Base-by-base conservation (phyloP, 768 basidiomycete species). In the Lentinula lateritia region DNA sequence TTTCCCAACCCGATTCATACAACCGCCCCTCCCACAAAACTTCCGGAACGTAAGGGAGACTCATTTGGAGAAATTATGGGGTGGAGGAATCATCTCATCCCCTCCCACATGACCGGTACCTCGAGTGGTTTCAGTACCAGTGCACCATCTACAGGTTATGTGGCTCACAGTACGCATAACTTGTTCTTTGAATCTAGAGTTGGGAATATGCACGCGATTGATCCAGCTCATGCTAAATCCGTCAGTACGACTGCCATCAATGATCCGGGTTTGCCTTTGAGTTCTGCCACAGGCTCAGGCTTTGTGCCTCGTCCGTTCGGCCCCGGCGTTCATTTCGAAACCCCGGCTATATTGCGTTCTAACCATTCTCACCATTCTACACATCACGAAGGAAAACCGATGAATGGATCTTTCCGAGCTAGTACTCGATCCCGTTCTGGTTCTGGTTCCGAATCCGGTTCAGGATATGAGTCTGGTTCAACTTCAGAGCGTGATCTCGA, bases 11-110 rank as follows among this genome's bases (percentile, higher is more conserved):
- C n/a, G 6, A 42, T n/a, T 41, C 35, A 43, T 32, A 15, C 6
- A 12, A 8, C 35, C 35, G n/a, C 42, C 3, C 16, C 34, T 13
- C 10, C 9, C 1, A 15, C 58, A 20, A 43, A 59, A 32, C 12
- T 41, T 13, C 38, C 53, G 18, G 53, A 55, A 36, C 56, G 38
- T 12, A 52, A 54, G 13, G 57, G 62, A 28, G 90, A 91, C 68
- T 75, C 84, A 16, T 91, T 92, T 68, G 79, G 77, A 34, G 83
- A 87, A 50, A 74, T 86, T 28, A 86, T 92, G 87, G 79, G 80
- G 10, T 89, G 87, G 86, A 71, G 72, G 41, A 72, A 74, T 0
- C 38, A 39, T 39, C 38, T 13, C 38, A 39, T 68, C 75, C 0
- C 71, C 71, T 2, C 69, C 77, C 67, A 71, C 18, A 43, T 18